These are phyloP conservation scores for Populus davidiana DNA, from an alignment of 345 rosid species.

Conservation along the genomic window DNA sequence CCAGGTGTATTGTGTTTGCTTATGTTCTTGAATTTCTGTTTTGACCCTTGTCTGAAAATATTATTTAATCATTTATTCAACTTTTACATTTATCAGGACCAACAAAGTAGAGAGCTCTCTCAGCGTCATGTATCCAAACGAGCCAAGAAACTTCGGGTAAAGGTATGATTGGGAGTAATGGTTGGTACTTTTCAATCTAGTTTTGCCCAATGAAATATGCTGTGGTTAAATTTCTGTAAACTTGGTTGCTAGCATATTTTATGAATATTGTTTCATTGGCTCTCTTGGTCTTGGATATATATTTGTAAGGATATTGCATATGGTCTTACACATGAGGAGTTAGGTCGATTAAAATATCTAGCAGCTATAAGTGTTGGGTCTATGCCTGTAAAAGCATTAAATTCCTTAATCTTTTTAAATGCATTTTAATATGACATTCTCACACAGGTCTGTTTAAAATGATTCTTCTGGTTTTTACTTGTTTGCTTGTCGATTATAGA, in stretches of 20 bases:
- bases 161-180: conserved; percentile 50
- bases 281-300: background rate
- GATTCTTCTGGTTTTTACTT: background rate
- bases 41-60: background rate
- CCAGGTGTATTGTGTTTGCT: background rate
- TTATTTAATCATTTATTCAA: background rate
- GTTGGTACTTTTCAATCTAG: background rate
- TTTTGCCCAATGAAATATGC: background rate
- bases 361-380: background rate
- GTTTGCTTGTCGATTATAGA: background rate
- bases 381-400: background rate
- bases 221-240: background rate
- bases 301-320: background rate
- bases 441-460: no score
- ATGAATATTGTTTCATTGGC: background rate
- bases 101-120: conserved; percentile 97
- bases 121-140: conserved; percentile 83
- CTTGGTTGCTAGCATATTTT: background rate
- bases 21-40: background rate
- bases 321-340: background rate
- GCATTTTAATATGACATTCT: background rate
- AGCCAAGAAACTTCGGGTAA: conserved; percentile 83
- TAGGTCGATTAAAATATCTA: background rate
- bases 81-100: conserved; percentile 53
- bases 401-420: background rate